Evolutionary conservation across 495 filamentous ascomycete genomes (phyloP).

Genomic region (Penicillium angulare): DNA sequence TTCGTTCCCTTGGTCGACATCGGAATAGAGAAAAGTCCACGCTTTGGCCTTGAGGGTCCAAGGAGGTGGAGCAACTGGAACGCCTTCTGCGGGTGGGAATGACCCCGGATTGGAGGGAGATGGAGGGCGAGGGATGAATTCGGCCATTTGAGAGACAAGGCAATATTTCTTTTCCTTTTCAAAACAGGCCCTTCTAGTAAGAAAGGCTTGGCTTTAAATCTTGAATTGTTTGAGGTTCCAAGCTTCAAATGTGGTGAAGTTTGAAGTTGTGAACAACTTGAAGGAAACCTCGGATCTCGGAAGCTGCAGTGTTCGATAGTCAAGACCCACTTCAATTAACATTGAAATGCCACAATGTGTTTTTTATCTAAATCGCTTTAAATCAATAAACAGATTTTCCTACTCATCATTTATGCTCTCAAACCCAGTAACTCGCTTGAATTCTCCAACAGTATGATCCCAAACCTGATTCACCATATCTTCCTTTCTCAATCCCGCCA

Average conservation of each 20-base stretch:
- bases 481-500: not conserved
- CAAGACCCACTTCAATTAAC: too few species aligned
- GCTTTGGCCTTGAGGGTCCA: conserved; percentile 1
- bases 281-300: not conserved
- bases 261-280: not conserved
- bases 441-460: not conserved
- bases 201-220: not conserved
- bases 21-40: not conserved
- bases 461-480: not conserved
- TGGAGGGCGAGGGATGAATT: not conserved
- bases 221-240: not conserved
- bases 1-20: not conserved
- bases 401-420: too few species aligned
- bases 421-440: not conserved
- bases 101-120: not conserved
- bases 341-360: too few species aligned
- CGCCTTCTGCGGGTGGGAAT: not conserved
- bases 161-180: not conserved
- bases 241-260: too few species aligned
- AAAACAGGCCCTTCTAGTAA: not conserved
- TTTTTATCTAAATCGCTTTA: too few species aligned
- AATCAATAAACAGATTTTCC: too few species aligned
- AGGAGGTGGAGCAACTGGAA: not conserved
- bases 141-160: not conserved
- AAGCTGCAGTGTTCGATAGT: not conserved